Evolutionary conservation across 306 rosid species (phyloP).

Genomic region (Cucurbita argyrosperma): DNA sequence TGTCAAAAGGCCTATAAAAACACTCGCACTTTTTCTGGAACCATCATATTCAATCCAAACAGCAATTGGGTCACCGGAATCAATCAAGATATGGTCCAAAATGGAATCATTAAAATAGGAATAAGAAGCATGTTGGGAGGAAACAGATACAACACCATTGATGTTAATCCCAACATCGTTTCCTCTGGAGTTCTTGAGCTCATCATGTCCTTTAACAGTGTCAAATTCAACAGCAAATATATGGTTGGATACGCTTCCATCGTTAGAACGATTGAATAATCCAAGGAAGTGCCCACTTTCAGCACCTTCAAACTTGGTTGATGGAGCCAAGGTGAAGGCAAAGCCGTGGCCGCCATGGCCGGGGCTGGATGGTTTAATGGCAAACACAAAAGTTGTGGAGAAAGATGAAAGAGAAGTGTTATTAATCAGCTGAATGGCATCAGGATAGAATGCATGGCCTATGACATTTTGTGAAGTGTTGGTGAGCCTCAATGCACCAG

Average conservation of each 20-base stretch:
- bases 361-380: conserved; percentile 23
- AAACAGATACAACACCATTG: conserved; percentile 4
- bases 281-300: conserved; percentile 34
- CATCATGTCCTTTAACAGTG: conserved; percentile 35
- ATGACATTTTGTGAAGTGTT: conserved; percentile 8
- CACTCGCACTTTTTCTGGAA: not conserved
- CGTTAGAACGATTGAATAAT: conserved; percentile 19
- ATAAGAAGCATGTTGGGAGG: conserved; percentile 13
- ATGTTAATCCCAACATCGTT: conserved; percentile 48
- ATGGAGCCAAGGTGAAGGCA: conserved; percentile 42
- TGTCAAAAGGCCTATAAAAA: conserved; percentile 25
- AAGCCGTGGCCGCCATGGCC: conserved; percentile 46
- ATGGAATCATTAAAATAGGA: not conserved
- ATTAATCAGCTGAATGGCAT: conserved; percentile 14
- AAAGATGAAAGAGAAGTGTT: conserved; percentile 20
- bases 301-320: conserved; percentile 20
- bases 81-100: conserved; percentile 15
- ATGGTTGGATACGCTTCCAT: conserved; percentile 11
- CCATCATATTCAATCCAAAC: conserved; percentile 65
- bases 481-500: conserved; percentile 31
- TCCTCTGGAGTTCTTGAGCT: conserved; percentile 7
- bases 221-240: conserved; percentile 54
- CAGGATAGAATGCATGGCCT: conserved; percentile 37
- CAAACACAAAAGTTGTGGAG: conserved; percentile 49
- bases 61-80: conserved; percentile 20